phyloP scores from a whole-genome alignment of 768 basidiomycete genomes.

The Paxillus involutus region DNA sequence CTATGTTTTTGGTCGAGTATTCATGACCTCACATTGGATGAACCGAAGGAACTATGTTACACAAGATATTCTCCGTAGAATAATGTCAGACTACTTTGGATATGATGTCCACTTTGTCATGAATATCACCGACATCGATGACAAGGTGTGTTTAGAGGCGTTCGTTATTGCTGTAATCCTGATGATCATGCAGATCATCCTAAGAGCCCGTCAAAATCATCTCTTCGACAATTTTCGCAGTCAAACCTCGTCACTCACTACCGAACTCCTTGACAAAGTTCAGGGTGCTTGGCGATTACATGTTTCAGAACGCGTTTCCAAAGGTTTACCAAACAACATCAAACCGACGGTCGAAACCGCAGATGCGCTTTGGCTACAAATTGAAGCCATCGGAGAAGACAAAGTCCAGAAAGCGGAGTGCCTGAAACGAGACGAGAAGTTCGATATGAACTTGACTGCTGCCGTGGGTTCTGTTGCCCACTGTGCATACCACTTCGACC shows the following conservation, averaged over 20 bases:
- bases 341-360: conserved; percentile 50
- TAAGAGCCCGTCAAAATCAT: conserved; percentile 81
- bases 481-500: conserved; percentile 7
- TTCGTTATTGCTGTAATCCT: not conserved
- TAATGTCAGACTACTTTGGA: conserved; percentile 93
- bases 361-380: conserved; percentile 53
- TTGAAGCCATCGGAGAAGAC: conserved; percentile 50
- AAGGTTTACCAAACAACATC: conserved; percentile 55
- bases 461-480: conserved; percentile 52
- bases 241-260: conserved; percentile 53
- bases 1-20: not conserved
- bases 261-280: conserved; percentile 56
- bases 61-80: conserved; percentile 84
- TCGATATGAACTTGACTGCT: conserved; percentile 81
- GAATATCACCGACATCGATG: conserved; percentile 99
- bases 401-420: conserved; percentile 68
- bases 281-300: conserved; percentile 66
- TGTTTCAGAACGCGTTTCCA: conserved; percentile 60
- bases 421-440: conserved; percentile 84
- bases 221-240: conserved; percentile 62
- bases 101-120: conserved; percentile 99
- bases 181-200: conserved; percentile 72
- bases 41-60: conserved; percentile 92
- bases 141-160: conserved; percentile 67
- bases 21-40: conserved; percentile 1